Conservation (phyloP, 75 land plant species). For the Isoetes taiwanensis region DNA sequence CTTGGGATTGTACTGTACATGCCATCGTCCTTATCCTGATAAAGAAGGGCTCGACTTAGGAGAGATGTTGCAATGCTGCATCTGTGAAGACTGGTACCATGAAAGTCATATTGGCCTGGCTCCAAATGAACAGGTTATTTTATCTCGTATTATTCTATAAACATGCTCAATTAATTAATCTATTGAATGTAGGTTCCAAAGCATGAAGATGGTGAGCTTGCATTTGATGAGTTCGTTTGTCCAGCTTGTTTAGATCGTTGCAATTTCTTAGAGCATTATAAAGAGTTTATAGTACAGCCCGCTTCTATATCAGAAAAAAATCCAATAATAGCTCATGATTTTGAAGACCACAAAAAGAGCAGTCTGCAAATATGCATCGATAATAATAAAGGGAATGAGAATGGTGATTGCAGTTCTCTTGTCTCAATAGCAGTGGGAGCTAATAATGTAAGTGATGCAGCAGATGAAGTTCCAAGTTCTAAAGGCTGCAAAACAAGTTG, state of each 20-base stretch:
- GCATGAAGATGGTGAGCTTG: constrained; percentile 93
- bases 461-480: constrained; percentile 3
- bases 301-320: neutral
- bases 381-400: neutral
- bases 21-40: constrained; percentile 80
- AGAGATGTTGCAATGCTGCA: constrained; percentile 97
- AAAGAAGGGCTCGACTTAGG: constrained; percentile 62
- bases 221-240: constrained; percentile 85
- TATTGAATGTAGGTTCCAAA: constrained; percentile 57
- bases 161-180: neutral
- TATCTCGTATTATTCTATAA: neutral
- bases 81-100: constrained; percentile 99
- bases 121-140: constrained; percentile 54
- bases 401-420: neutral
- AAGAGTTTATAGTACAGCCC: constrained; percentile 13
- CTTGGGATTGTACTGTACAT: constrained; percentile 79
- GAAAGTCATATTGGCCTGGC: constrained; percentile 75
- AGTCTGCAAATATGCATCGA: neutral
- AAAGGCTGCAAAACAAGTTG: neutral
- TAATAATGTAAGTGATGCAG: neutral
- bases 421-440: neutral
- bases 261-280: constrained; percentile 57
- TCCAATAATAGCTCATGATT: neutral
- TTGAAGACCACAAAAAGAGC: neutral
- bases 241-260: constrained; percentile 42